Percentiles rank a stretch among this genome's conserved stretches.
Conservation (phyloP, 2,329 filamentous ascomycete species). For the Teratosphaeria zuluensis region DNA sequence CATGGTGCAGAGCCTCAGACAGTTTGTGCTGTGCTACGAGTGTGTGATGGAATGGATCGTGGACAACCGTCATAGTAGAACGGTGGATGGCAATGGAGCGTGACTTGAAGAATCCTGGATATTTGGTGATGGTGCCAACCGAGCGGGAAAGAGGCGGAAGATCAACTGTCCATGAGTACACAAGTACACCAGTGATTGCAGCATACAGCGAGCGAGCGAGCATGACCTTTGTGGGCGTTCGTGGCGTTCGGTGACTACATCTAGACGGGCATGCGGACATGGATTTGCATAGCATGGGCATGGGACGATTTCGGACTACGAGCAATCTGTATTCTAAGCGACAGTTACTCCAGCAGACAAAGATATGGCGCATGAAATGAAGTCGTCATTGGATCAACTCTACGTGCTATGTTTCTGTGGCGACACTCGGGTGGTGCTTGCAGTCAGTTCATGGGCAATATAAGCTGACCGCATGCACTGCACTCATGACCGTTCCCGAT, state of each 20-base stretch:
- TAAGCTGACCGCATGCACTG: too few relatives aligned
- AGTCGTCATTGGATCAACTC: not conserved
- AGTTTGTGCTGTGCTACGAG: constrained; percentile 96
- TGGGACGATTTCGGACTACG: not conserved
- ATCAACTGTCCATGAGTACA: not conserved
- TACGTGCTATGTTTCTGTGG: too few relatives aligned
- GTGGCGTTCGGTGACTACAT: not conserved
- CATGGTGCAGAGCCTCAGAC: constrained; percentile 91
- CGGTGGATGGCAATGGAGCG: not conserved
- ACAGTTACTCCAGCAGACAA: not conserved
- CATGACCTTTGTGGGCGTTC: not conserved
- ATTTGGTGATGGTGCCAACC: not conserved
- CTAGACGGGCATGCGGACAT: not conserved
- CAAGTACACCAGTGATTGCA: not conserved
- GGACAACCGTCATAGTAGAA: constrained; percentile 12
- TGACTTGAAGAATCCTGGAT: not conserved
- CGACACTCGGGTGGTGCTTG: too few relatives aligned
- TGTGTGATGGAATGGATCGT: constrained; percentile 81
- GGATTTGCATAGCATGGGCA: not conserved
- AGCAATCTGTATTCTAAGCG: not conserved
- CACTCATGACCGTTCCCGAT: too few relatives aligned
- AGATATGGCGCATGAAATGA: not conserved
- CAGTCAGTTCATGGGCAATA: too few relatives aligned
- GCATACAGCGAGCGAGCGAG: not conserved
- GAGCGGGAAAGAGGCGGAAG: not conserved